Percentiles rank a stretch among this genome's conserved stretches.
Conservation (phyloP, 345 rosid genomes). For the Lumnitzera racemosa region DNA sequence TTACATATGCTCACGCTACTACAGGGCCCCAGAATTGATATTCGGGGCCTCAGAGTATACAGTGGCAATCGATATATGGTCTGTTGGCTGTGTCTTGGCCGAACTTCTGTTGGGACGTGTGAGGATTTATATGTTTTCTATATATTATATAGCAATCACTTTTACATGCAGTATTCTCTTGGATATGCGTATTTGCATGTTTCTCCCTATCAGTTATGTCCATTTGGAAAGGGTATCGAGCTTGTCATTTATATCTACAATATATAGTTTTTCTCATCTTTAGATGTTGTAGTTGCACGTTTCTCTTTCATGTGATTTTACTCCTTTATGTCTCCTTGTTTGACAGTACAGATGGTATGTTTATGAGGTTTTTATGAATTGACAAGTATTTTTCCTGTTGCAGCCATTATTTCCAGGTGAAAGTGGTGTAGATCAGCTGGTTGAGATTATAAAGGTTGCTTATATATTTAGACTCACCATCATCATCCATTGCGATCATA, state of each 20-base stretch:
- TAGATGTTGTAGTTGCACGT: too few species aligned
- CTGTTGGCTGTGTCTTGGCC: conserved; percentile 91
- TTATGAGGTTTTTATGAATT: too few species aligned
- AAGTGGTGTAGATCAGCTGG: conserved; percentile 94
- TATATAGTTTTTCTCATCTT: too few species aligned
- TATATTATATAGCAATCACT: background rate
- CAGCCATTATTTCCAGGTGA: conserved; percentile 98
- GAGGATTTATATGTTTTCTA: conserved; percentile 5
- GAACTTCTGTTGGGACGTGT: conserved; percentile 96
- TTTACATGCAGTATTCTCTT: background rate
- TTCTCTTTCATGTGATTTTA: too few species aligned
- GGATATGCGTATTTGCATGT: too few species aligned
- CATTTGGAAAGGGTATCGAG: too few species aligned
- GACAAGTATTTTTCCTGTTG: conserved; percentile 15
- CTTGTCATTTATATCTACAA: too few species aligned
- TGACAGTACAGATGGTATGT: too few species aligned
- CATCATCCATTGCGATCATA: background rate
- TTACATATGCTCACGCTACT: conserved; percentile 94
- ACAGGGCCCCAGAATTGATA: conserved; percentile 98
- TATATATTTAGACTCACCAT: background rate
- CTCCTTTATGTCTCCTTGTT: too few species aligned
- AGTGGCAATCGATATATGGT: conserved; percentile 97
- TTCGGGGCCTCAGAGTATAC: conserved; percentile 97
- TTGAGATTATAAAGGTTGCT: conserved; percentile 90
- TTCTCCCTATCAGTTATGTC: too few species aligned